These are phyloP conservation scores for Rhododendron williamsianum DNA, from an alignment of 148 eudicot genomes.

Conservation along the genomic window DNA sequence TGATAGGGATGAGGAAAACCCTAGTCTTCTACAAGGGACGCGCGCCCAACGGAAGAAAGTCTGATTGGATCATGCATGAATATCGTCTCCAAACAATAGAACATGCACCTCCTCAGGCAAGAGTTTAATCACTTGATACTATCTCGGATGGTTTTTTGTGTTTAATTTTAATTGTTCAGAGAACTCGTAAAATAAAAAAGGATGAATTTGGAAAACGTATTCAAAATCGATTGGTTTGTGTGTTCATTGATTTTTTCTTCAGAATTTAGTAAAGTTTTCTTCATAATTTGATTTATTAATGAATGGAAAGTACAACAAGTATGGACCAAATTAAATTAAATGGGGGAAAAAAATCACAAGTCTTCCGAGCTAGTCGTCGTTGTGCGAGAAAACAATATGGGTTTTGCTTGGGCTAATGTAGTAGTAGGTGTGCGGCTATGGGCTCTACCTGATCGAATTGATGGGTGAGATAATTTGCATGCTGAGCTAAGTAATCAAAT, in stretches of 20 bases:
- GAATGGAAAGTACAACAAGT: not conserved
- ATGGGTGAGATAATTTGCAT: too few relatives aligned
- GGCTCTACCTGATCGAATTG: not conserved
- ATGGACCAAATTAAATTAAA: not conserved
- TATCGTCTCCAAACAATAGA: conserved; percentile 83
- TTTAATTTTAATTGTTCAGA: not conserved
- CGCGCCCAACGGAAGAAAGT: conserved; percentile 74
- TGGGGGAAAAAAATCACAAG: not conserved
- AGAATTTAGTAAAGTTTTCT: not conserved
- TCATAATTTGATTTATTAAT: not conserved
- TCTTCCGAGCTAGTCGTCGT: not conserved
- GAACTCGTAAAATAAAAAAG: not conserved
- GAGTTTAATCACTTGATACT: not conserved
- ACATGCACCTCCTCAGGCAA: conserved; percentile 69
- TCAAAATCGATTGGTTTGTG: not conserved
- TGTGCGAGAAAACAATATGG: not conserved
- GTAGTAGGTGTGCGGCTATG: not conserved
- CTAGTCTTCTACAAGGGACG: conserved; percentile 85
- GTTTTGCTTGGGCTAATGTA: not conserved
- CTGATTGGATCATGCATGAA: conserved; percentile 95
- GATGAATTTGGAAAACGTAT: not conserved
- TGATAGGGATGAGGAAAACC: conserved; percentile 93
- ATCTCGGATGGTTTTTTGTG: not conserved
- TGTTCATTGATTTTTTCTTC: not conserved
- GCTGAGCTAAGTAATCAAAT: too few relatives aligned